Evolutionary conservation across 768 basidiomycete genomes (phyloP), one percentile per base, ranked within the genome.

Genomic region (Rhizopogon rudus): DNA sequence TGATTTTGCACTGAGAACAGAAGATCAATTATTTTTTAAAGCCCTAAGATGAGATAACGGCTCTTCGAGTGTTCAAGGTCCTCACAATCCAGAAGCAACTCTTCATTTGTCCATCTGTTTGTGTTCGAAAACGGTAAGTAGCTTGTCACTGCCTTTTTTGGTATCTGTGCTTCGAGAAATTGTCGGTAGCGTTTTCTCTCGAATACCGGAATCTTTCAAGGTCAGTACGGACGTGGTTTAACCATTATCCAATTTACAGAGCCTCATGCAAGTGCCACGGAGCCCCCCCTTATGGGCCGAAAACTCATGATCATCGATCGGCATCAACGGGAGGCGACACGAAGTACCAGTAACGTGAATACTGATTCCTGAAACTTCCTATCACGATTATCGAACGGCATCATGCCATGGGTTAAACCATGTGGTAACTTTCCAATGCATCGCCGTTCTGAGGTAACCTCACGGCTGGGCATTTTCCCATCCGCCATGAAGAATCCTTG

Each of bases 51-150:
- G 16, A 5, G 28, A 54, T 28, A 37, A 13, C 10, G 10, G 45
- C 43, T 17, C 20, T 49, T 25, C 13, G 33, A 20, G 44, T 50
- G 52, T 17, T 43, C 48, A 57, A 54, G 56, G 60, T 63, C 60
- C 53, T 48, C 33, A 3, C 35, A 5, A 3, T 9, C 12, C 0
- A 13, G 48, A 43, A 40, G 46, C 55, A 28, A 16, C 20, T 1
- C 6, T 53, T 25, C 12, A 44, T 68, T 66, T 17, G 62, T 57
- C 16, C 33, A 2, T 14, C 53, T 29, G 57, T 35, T 67, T 67
- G 56, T 67, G 8, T 56, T 25, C 56, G 3, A 28, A 57, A 50
- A 37, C 0, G 49, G 65, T 5, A 0, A 1, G 1, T 55, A 42
- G 51, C 55, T 67, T 67, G 28, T 44, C 1, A 0, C 3, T 49